Evolutionary conservation across 305 asterid genomes (phyloP).

Genomic region (Solanum chacoense): DNA sequence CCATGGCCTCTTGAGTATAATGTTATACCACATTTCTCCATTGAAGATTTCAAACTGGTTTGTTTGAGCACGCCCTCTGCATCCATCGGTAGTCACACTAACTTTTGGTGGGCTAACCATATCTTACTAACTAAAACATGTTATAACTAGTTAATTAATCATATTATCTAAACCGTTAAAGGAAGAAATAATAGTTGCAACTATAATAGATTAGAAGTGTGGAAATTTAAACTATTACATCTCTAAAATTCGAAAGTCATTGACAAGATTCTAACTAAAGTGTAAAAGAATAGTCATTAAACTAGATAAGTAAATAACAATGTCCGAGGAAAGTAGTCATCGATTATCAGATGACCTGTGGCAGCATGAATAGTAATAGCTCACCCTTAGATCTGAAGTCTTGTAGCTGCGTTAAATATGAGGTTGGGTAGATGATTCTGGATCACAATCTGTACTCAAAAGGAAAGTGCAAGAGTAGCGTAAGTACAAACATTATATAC

Average conservation of each 20-base stretch:
- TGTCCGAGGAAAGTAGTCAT: neutral
- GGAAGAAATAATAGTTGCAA: neutral
- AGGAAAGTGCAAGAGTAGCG: neutral
- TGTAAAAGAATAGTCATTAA: neutral
- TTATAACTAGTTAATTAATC: neutral
- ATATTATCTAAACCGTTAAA: neutral
- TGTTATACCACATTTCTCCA: neutral
- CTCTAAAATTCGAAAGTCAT: neutral
- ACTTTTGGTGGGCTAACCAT: neutral
- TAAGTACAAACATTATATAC: neutral
- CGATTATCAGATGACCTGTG: neutral
- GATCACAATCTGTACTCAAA: neutral
- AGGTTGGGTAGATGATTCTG: neutral
- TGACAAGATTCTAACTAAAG: neutral
- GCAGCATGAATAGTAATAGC: neutral
- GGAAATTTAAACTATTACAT: neutral
- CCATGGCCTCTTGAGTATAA: neutral
- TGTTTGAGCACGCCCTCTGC: neutral
- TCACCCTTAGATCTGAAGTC: neutral
- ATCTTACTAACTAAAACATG: neutral
- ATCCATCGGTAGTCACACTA: neutral
- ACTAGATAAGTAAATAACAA: neutral
- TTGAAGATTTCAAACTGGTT: neutral
- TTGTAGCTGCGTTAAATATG: neutral
- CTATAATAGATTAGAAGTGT: neutral